Evolutionary conservation across 768 basidiomycete genomes (phyloP), one percentile per base, ranked within the genome.

Genomic region (Podaxis sp.): DNA sequence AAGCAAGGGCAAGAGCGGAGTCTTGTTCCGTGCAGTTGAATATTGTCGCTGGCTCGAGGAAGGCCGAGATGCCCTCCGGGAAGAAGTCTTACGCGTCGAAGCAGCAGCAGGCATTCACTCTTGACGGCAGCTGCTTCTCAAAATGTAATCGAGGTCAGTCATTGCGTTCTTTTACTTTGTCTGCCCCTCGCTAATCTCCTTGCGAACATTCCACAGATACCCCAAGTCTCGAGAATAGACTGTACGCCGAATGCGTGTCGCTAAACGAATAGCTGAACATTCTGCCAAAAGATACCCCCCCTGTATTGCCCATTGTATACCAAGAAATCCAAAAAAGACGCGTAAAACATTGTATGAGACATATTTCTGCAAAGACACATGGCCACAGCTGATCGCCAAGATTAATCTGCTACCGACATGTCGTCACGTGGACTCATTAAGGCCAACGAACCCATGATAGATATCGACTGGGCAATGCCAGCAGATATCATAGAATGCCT

Each of bases 31-130:
- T 38, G 91, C 93, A 2, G 90, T 89, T 57, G 90, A 93, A 67
- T 93, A 95, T 66, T 86, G 89, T 68, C 81, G 77, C 37, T 95
- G 89, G 89, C 75, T 95, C n/a, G 92, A 94, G 68, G 86, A 93
- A 67, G 89, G 91, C 6, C 80, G 87, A 51, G 84, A 87, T 50
- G 87, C 88, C 0, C 76, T 96, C 47, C 74, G 75, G 62, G 78
- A 80, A 35, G 93, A 96, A 73, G 86, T 93, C 2, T 61, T 77
- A 38, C 78, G 84, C 62, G 73, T 89, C 4, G 90, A 94, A 73
- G 75, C 82, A 14, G 87, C 85, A 0, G 88, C 86, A 7, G 84
- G 86, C 4, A 83, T 86, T 61, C 75, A 72, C 54, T 62, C 61
- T 36, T 69, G 60, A 63, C 42, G 7, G 32, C 7, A 32, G 9